A percentile compares a stretch with the other conserved stretches of the same genome.
These are phyloP conservation scores for Remersonia thermophila DNA, from an alignment of 2,329 filamentous ascomycete species.

Conservation along the genomic window DNA sequence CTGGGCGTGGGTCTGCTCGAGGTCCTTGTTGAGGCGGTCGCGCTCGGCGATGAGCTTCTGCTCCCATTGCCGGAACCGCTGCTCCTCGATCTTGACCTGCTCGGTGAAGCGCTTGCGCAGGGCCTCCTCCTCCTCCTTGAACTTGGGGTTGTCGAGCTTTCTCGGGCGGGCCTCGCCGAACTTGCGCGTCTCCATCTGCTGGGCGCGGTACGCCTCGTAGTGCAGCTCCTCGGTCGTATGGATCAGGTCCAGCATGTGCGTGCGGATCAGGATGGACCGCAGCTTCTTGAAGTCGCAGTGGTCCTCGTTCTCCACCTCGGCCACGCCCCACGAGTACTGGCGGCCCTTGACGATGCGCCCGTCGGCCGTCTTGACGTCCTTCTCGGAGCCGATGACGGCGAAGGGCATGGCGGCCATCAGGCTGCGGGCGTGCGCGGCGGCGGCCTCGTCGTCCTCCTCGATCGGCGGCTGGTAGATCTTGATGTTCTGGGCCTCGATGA, in stretches of 20 bases:
- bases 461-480: conserved; percentile 98
- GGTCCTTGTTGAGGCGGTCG: conserved; percentile 98
- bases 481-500: conserved; percentile 97
- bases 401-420: conserved; percentile 97
- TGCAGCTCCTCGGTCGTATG: conserved; percentile 99
- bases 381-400: conserved; percentile 96
- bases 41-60: conserved; percentile 99
- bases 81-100: conserved; percentile 99
- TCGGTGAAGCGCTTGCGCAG: conserved; percentile 98
- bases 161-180: conserved; percentile 94
- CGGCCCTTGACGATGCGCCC: conserved; percentile 97
- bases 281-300: conserved; percentile 99
- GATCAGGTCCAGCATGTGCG: conserved; percentile 98
- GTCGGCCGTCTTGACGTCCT: conserved; percentile 94
- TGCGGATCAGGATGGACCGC: conserved; percentile 94
- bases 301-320: conserved; percentile 98
- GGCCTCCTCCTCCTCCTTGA: conserved; percentile 99
- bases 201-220: conserved; percentile 97
- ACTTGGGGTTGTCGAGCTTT: conserved; percentile 99
- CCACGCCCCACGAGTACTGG: conserved; percentile 98
- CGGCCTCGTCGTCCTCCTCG: conserved; percentile 96
- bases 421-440: conserved; percentile 85
- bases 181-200: conserved; percentile 99
- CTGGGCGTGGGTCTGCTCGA: conserved; percentile 91
- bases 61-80: conserved; percentile 98